These are phyloP conservation scores for Phytophthora brassicae DNA, from an alignment of 352 stramenopile genomes.

Conservation along the genomic window DNA sequence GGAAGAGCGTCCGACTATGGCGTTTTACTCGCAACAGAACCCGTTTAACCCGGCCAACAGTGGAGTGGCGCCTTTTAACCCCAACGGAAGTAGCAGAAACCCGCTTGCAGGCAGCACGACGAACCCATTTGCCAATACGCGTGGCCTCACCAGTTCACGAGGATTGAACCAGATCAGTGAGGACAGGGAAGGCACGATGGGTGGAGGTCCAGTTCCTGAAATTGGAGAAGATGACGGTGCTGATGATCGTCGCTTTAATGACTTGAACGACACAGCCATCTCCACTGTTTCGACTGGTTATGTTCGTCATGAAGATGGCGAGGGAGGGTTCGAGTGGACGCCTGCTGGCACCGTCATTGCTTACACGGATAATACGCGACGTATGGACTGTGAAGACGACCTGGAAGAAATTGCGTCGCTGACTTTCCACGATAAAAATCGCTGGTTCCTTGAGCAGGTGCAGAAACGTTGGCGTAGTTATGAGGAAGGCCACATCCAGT, in stretches of 20 bases:
- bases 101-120: conserved; percentile 9
- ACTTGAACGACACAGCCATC: conserved; percentile 64
- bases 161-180: conserved; percentile 50
- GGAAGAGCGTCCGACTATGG: conserved; percentile 78
- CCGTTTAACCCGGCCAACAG: conserved; percentile 54
- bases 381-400: conserved; percentile 78
- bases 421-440: conserved; percentile 84
- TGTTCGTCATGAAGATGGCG: conserved; percentile 67
- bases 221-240: conserved; percentile 1
- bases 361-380: conserved; percentile 42
- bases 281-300: conserved; percentile 83
- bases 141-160: conserved; percentile 26
- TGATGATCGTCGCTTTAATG: conserved; percentile 39
- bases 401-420: conserved; percentile 85
- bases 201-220: conserved; percentile 9
- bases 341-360: conserved; percentile 54
- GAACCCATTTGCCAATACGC: conserved; percentile 28
- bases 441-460: conserved; percentile 80
- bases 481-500: conserved; percentile 84
- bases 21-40: conserved; percentile 63
- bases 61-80: conserved; percentile 26
- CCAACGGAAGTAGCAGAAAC: conserved; percentile 19
- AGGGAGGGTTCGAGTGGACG: conserved; percentile 67
- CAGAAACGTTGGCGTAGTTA: conserved; percentile 77
- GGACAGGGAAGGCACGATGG: conserved; percentile 48